Evolutionary conservation across 208 protist genomes (phyloP).

Genomic region (Crithidia fasciculata): DNA sequence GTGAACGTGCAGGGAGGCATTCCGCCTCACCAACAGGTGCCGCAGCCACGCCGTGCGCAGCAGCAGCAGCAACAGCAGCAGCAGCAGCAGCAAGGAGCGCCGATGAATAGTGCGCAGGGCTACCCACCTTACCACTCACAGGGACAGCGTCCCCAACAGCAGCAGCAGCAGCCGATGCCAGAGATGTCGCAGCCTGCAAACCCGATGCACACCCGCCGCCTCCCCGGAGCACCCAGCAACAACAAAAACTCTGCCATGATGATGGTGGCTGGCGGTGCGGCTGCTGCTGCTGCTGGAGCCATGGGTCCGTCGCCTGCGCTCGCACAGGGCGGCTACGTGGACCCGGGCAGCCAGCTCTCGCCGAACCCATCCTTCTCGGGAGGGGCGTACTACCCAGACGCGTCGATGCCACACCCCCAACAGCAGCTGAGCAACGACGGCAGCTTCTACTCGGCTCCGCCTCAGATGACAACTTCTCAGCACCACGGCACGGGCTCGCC

Average conservation of each 20-base stretch:
- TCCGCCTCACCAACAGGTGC: constrained; percentile 1
- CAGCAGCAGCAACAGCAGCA: not conserved
- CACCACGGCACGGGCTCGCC: not conserved
- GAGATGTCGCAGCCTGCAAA: not conserved
- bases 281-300: not conserved
- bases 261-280: constrained; percentile 5
- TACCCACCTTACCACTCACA: constrained; percentile 6
- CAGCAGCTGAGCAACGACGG: not conserved
- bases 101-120: not conserved
- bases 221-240: not conserved
- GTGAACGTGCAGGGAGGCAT: not conserved
- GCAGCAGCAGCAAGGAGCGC: not conserved
- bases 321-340: not conserved
- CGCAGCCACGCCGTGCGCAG: constrained; percentile 1
- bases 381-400: not conserved
- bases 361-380: not conserved
- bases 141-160: not conserved
- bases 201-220: not conserved
- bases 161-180: not conserved
- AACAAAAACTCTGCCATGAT: not conserved
- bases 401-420: not conserved
- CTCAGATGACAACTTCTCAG: not conserved
- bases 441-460: constrained; percentile 1
- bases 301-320: not conserved
- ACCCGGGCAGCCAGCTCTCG: not conserved